These are phyloP conservation scores for Ceriops decandra DNA, from an alignment of 345 rosid species.

Conservation along the genomic window DNA sequence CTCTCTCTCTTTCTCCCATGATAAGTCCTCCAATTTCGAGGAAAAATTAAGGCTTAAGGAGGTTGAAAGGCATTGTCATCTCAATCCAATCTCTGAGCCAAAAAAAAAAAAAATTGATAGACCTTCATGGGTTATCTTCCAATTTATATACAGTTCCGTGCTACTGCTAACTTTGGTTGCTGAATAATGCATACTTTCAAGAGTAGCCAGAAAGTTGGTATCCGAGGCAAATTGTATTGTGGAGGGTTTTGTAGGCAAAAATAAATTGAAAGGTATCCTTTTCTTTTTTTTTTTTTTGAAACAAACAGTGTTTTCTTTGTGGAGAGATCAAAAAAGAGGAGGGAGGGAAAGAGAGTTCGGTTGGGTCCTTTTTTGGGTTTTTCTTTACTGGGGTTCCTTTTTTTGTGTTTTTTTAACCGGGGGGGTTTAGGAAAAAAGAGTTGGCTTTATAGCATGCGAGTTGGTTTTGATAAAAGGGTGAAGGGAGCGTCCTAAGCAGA, in stretches of 20 bases:
- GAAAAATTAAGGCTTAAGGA: neutral
- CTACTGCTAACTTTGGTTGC: neutral
- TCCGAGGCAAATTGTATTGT: slow-evolving; percentile 40
- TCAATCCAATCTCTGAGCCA: too few species aligned
- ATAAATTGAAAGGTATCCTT: slow-evolving; percentile 18
- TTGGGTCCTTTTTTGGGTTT: slow-evolving; percentile 4
- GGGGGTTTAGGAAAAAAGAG: slow-evolving; percentile 23
- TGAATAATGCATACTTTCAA: neutral
- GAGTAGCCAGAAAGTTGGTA: slow-evolving; percentile 32
- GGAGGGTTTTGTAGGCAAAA: neutral
- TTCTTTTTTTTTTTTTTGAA: slow-evolving; percentile 26
- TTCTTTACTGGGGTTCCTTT: neutral
- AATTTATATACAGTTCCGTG: neutral
- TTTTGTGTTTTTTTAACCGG: neutral
- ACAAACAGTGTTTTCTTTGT: slow-evolving; percentile 38
- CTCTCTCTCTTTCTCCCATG: neutral
- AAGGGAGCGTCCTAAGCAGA: slow-evolving; percentile 51
- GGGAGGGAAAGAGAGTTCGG: slow-evolving; percentile 12
- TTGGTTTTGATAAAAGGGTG: slow-evolving; percentile 48
- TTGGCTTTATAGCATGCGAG: slow-evolving; percentile 53
- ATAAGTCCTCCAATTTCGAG: slow-evolving; percentile 10
- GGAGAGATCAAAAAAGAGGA: slow-evolving; percentile 10
- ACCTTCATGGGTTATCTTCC: neutral
- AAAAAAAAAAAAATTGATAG: too few species aligned
- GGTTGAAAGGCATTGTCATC: too few species aligned